Percentiles rank a stretch among this genome's conserved stretches.
Evolutionary conservation across 768 basidiomycete genomes (phyloP).

Genomic region (Grammothele lineata): DNA sequence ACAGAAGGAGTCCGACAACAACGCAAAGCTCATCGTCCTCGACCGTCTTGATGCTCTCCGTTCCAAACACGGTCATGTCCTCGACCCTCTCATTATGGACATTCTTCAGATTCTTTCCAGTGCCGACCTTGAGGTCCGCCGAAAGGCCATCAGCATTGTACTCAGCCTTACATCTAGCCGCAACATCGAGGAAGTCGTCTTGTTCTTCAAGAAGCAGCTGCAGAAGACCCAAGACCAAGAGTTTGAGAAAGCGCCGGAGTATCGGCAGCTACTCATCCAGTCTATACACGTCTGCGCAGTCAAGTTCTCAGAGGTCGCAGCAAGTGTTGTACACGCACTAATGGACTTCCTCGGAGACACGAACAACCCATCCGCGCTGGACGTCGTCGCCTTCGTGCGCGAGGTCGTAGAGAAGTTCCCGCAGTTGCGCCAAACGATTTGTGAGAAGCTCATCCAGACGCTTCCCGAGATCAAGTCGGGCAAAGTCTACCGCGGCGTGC

Average conservation of each 20-base stretch:
- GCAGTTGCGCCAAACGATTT: conserved; percentile 72
- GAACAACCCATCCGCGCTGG: conserved; percentile 91
- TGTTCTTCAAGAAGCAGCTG: conserved; percentile 98
- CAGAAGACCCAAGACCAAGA: conserved; percentile 88
- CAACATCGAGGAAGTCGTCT: conserved; percentile 94
- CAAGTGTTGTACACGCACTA: conserved; percentile 88
- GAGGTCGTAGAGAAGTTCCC: conserved; percentile 99
- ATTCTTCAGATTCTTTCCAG: conserved; percentile 87
- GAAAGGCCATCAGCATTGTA: conserved; percentile 87
- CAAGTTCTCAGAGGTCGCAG: conserved; percentile 95
- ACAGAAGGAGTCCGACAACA: conserved; percentile 96
- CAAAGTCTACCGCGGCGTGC: conserved; percentile 92
- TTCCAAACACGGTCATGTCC: conserved; percentile 79
- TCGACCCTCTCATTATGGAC: conserved; percentile 94
- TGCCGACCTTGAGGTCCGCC: conserved; percentile 93
- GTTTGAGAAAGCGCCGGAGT: conserved; percentile 93
- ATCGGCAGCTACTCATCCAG: conserved; percentile 93
- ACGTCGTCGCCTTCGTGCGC: conserved; percentile 86
- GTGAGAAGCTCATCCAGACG: conserved; percentile 77
- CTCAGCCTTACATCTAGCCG: conserved; percentile 90
- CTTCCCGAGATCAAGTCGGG: conserved; percentile 90
- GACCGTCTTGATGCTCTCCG: conserved; percentile 84
- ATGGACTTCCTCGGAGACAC: conserved; percentile 95
- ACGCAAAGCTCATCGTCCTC: conserved; percentile 96
- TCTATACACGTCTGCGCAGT: conserved; percentile 96